These are phyloP conservation scores for Krasilnikovozyma curviuscula DNA, from an alignment of 768 basidiomycete genomes.

Conservation along the genomic window DNA sequence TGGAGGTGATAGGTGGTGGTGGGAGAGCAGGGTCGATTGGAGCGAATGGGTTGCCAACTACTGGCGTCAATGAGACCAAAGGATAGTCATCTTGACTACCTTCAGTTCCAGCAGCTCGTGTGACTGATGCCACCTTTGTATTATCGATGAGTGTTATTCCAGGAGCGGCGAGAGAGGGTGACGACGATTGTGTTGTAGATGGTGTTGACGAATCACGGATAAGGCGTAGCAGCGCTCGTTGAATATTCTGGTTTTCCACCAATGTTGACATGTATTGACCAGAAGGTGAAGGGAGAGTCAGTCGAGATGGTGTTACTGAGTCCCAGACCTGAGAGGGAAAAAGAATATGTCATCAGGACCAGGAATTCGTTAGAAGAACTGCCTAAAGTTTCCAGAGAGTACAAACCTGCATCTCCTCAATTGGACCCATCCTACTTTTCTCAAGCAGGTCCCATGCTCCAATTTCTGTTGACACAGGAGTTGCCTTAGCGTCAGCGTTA, in stretches of 20 bases:
- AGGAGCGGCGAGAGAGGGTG: background rate
- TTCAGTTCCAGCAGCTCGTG: constrained; percentile 9
- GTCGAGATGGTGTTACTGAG: constrained; percentile 6
- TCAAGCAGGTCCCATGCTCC: constrained; percentile 73
- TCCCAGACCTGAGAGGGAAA: constrained; percentile 62
- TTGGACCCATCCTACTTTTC: constrained; percentile 41
- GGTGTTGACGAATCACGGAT: constrained; percentile 28
- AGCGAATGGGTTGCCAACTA: background rate
- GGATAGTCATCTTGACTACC: constrained; percentile 9
- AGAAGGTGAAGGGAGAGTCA: constrained; percentile 12
- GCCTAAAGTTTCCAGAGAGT: background rate
- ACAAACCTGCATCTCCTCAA: constrained; percentile 70
- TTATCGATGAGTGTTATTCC: no score
- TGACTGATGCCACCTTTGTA: background rate
- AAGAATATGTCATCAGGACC: background rate
- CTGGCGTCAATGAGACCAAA: background rate
- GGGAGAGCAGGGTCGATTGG: background rate
- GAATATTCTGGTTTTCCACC: constrained; percentile 84
- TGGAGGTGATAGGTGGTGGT: background rate
- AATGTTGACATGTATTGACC: constrained; percentile 50
- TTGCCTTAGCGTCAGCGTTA: background rate
- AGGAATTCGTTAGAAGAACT: background rate
- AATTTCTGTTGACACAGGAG: constrained; percentile 35
- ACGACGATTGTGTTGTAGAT: background rate
- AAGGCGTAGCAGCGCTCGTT: constrained; percentile 55